Evolutionary conservation across 2,329 filamentous ascomycete genomes (phyloP), one percentile per base, ranked within the genome.

Genomic region (Fusarium sublunatum): DNA sequence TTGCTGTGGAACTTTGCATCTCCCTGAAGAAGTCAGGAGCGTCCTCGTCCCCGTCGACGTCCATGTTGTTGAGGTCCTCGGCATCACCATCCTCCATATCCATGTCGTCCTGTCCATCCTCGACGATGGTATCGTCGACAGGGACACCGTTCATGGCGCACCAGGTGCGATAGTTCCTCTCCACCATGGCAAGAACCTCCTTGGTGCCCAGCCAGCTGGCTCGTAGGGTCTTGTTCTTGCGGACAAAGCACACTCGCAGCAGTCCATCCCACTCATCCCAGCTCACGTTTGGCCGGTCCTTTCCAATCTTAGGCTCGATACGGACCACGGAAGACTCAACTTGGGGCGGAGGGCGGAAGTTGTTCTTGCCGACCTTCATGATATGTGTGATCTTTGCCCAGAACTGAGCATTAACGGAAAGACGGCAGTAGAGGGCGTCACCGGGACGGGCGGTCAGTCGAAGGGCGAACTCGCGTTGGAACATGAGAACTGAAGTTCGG

Each of bases 261-360:
- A 98, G 82, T 9, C 94, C 93, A 73, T 98, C 94, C 89, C 93
- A 97, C 76, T 98, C 95, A 49, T 96, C 92, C 78, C 94, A 98
- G 74, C 88, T 91, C 64, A 98, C 93, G 68, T 92, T 89, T 49
- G 94, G 94, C 34, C 92, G 82, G 65, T 88, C 86, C 43, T 79
- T 81, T 10, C 93, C 93, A 34, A 86, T 84, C 80, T 97, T 96
- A 22, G 93, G 93, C 73, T 94, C 91, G 67, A 97, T 90, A 58
- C 93, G 86, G 43, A 97, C 93, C 7, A 97, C 93, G 55, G 90
- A 93, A 7, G 88, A 92, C 77, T 99, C 95, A 55, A 99, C 95
- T 72, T 92, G 87, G 8, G 95, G 95, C 1, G 95, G 94, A 0
- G 95, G 95, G 61, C 92, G 92, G 84, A 98, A 99, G 80, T 98